Base-by-base conservation (phyloP, 306 rosid genomes). In the Ammopiptanthus mongolicus region DNA sequence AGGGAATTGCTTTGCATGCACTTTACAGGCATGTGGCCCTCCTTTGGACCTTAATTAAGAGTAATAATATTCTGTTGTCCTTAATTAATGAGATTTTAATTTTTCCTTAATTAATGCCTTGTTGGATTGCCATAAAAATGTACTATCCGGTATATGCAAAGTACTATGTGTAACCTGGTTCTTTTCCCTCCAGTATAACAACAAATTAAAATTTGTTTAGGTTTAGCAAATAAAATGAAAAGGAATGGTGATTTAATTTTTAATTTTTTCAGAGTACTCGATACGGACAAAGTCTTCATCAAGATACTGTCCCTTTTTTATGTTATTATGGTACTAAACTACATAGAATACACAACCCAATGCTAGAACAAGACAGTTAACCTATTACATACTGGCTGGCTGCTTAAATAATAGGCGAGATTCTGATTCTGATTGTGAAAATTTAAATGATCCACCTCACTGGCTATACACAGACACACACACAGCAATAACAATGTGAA, bases 381-480 rank as follows among this genome's bases (percentile, higher is more conserved):
- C 73, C 14, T 37, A 12, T 18, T 29, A 19, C 15, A 17, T 14
- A 44, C 37, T 18, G 28, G 5, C 23, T 17, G 7, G 44, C 42
- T 33, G 22, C 41, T 46, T 18, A 8, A 8, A 36, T 23, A 34
- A 47, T 64, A 21, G 6, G 2, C 25, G 73, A 61, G 53, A 76
- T 74, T 59, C 59, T 48, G 80, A 74, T 80, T 80, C 80, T 39
- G 76, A 78, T 63, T 69, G 50, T 76, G 55, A 52, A 56, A 21
- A 17, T 36, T 33, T 34, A 47, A 66, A 33, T 58, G 23, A 57
- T 33, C 46, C 59, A 28, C 13, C 8, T 29, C 31, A 13, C n/a
- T 48, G 13, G 50, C 17, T 11, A 44, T 14, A 4, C 11, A 4
- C 11, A 37, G 7, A 37, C 3, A 37, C 11, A 8, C 14, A 41